phyloP scores from a whole-genome alignment of 2,329 filamentous ascomycete genomes.

The Verticillium zaregamsianum region DNA sequence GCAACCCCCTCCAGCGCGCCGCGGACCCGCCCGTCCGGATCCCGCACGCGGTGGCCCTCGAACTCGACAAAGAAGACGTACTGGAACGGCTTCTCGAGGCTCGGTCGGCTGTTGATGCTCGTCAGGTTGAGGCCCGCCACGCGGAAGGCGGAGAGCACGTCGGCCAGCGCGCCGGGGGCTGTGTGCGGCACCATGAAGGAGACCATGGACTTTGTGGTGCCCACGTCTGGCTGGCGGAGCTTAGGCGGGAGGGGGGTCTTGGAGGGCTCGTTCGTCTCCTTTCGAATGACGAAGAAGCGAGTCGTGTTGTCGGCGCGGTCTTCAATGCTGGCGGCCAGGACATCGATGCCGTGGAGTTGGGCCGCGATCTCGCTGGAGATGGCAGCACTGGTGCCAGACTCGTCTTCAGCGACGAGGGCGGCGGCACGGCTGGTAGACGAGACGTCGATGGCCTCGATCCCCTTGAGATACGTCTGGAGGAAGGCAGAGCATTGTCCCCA shows the following conservation, averaged over 20 bases:
- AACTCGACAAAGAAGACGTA: conserved; percentile 97
- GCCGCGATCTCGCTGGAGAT: conserved; percentile 76
- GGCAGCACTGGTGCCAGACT: conserved; percentile 62
- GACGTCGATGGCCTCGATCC: conserved; percentile 76
- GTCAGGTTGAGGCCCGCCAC: conserved; percentile 73
- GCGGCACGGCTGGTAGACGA: conserved; percentile 83
- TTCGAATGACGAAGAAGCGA: conserved; percentile 66
- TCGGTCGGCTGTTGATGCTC: conserved; percentile 84
- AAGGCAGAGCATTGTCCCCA: conserved; percentile 87
- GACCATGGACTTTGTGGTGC: conserved; percentile 65
- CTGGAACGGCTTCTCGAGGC: conserved; percentile 70
- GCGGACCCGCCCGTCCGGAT: conserved; percentile 54
- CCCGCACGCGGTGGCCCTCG: conserved; percentile 54
- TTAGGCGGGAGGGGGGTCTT: conserved; percentile 5
- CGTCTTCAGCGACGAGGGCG: conserved; percentile 63
- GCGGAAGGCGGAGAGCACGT: conserved; percentile 76
- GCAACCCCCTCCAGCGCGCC: conserved; percentile 56
- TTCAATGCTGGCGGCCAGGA: conserved; percentile 68
- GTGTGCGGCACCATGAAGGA: conserved; percentile 79
- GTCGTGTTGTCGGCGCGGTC: conserved; percentile 75
- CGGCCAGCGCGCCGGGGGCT: conserved; percentile 75
- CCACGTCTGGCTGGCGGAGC: not conserved
- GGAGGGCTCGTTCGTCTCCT: conserved; percentile 19
- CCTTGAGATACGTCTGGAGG: conserved; percentile 64
- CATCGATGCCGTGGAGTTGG: conserved; percentile 59